Evolutionary conservation across 495 filamentous ascomycete species (phyloP), one percentile per base, ranked within the genome.

Genomic region (Talaromyces thailandensis): DNA sequence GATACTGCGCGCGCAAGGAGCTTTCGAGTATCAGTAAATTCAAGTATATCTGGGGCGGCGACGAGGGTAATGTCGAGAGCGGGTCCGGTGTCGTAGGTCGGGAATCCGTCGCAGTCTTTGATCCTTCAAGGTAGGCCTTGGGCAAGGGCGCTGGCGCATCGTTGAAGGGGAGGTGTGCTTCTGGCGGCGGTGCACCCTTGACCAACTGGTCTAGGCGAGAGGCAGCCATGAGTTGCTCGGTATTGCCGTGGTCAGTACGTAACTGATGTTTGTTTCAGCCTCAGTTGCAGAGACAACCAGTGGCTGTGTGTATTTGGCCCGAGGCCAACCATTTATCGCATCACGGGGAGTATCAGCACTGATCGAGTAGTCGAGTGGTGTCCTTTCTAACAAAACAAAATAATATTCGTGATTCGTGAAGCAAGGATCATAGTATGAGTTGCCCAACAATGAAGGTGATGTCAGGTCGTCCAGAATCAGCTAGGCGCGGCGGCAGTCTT

Each of bases 1-100:
- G 83, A 73, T 96, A 98, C 69, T 99, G 94, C 21, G 88, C 86
- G 50, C 94, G 92, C 25, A 99, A 80, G 14, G 91, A 96, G 56
- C 92, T 91, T 74, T 99, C 94, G 70, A 99, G 88, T 67, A 99
- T 93, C 58, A 99, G 81, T 40, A 99, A 88, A 72, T 99, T 99
- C 66, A 98, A 84, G 77, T 98, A 99, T 68, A 98, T 96, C 76
- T 97, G 95, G n/a, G 91, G 91, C 70, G 89, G 93, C 29, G 93
- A 91, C 64, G 89, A 93, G 11, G 94, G 93, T 29, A 95, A 84
- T 45, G 86, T 83, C 61, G 87, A 86, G 55, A 92, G 80, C 43
- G 93, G 93, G 72, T 96, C 89, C 66, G 73, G 82, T 63, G 72
- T 82, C 73, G 75, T 69, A 62, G 70, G 67, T 58, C 73, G 56